These are phyloP conservation scores for Thielaviopsis cerberus DNA, from an alignment of 2,329 filamentous ascomycete genomes.

Conservation along the genomic window DNA sequence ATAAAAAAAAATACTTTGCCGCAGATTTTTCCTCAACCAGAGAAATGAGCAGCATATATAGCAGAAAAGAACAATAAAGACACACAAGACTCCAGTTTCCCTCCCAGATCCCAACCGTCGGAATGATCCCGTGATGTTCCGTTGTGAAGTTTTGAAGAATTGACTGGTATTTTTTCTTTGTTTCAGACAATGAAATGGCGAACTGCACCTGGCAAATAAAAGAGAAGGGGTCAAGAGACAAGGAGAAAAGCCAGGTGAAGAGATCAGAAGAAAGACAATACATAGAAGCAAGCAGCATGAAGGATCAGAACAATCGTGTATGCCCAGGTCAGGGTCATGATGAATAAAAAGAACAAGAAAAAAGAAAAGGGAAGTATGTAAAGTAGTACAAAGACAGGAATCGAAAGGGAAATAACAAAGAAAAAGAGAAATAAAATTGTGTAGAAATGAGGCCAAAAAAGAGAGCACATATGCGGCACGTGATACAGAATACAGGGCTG, in stretches of 20 bases:
- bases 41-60: background rate
- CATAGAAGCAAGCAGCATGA: background rate
- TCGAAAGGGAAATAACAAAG: background rate
- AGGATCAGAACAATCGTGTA: background rate
- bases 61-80: background rate
- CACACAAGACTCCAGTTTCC: background rate
- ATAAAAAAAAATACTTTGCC: background rate
- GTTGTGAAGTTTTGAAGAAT: background rate
- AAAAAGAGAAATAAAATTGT: conserved; percentile 5
- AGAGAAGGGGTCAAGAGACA: background rate
- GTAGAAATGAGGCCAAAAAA: conserved; percentile 1
- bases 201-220: too few species aligned
- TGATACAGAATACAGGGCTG: background rate
- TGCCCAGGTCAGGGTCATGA: background rate
- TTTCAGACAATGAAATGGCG: too few species aligned
- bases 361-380: background rate
- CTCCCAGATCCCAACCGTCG: background rate
- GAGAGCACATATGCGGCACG: background rate
- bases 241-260: background rate
- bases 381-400: background rate
- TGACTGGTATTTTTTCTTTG: background rate
- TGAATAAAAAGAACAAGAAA: background rate
- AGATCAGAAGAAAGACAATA: conserved; percentile 2
- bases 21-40: background rate
- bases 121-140: background rate